phyloP scores from a whole-genome alignment of 208 protist genomes.

The Borovskyia barvae region DNA sequence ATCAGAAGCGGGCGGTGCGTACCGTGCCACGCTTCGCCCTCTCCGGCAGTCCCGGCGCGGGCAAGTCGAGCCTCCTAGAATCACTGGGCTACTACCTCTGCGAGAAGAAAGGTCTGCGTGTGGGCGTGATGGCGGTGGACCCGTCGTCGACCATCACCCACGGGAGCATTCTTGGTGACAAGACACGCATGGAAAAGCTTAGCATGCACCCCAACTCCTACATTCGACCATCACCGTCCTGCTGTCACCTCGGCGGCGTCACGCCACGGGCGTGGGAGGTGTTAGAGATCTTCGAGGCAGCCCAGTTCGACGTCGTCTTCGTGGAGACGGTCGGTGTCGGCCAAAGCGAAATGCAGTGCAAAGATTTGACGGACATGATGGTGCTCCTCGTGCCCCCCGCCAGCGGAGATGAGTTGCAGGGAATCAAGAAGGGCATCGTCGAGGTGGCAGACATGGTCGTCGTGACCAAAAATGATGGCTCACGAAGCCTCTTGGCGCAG shows the following conservation, averaged over 20 bases:
- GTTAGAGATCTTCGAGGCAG: constrained; percentile 90
- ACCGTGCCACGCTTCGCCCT: constrained; percentile 81
- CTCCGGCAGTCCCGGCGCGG: constrained; percentile 93
- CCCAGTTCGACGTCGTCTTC: constrained; percentile 91
- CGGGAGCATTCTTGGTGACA: constrained; percentile 95
- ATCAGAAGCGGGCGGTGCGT: constrained; percentile 22
- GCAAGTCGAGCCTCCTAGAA: constrained; percentile 95
- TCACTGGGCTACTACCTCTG: constrained; percentile 61
- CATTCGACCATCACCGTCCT: constrained; percentile 89
- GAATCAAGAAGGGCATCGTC: constrained; percentile 94
- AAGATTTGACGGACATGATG: constrained; percentile 92
- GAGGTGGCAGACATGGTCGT: constrained; percentile 94
- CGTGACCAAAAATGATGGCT: constrained; percentile 94
- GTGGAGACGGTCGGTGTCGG: constrained; percentile 97
- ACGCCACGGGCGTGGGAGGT: constrained; percentile 89
- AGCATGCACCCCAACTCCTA: constrained; percentile 80
- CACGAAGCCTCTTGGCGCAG: constrained; percentile 39
- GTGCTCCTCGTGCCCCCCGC: constrained; percentile 90
- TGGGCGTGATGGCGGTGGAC: constrained; percentile 92
- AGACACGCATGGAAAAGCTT: constrained; percentile 93
- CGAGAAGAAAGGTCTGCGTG: constrained; percentile 32
- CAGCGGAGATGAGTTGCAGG: constrained; percentile 93
- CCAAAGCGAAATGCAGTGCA: constrained; percentile 83
- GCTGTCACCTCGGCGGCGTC: constrained; percentile 92
- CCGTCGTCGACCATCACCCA: constrained; percentile 85